Evolutionary conservation across 257 asterid species (phyloP).

Genomic region (Leptodermis oblonga): DNA sequence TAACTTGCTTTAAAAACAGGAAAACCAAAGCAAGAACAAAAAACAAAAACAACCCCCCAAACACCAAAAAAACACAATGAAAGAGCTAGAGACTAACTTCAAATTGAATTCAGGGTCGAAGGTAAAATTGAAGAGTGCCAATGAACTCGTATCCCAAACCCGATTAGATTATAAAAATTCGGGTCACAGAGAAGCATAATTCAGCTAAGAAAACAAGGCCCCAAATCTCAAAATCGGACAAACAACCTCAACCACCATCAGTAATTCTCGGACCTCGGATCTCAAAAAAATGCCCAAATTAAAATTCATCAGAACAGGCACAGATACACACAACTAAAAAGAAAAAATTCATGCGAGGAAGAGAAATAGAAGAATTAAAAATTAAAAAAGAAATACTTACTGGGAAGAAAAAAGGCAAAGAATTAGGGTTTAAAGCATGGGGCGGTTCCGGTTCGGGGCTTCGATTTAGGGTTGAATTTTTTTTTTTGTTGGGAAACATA

Average conservation of each 20-base stretch:
- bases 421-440: slow-evolving; percentile 24
- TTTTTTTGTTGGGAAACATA: no score
- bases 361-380: slow-evolving; percentile 15
- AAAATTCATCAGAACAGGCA: slow-evolving; percentile 13
- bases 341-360: background rate
- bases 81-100: background rate
- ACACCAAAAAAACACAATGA: background rate
- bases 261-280: slow-evolving; percentile 28
- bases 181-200: background rate
- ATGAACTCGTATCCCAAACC: slow-evolving; percentile 11
- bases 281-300: slow-evolving; percentile 17
- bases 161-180: slow-evolving; percentile 2
- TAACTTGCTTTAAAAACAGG: background rate
- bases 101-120: background rate
- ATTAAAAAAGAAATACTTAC: no score
- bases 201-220: background rate
- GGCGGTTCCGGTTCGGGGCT: slow-evolving; percentile 15
- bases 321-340: background rate
- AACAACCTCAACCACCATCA: slow-evolving; percentile 20
- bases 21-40: background rate
- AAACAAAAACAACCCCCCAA: background rate
- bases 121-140: background rate
- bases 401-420: background rate
- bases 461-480: background rate
- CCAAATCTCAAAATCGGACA: background rate